Evolutionary conservation across 2,329 filamentous ascomycete genomes (phyloP), one percentile per base, ranked within the genome.

Genomic region (Stromatinia cepivora): DNA sequence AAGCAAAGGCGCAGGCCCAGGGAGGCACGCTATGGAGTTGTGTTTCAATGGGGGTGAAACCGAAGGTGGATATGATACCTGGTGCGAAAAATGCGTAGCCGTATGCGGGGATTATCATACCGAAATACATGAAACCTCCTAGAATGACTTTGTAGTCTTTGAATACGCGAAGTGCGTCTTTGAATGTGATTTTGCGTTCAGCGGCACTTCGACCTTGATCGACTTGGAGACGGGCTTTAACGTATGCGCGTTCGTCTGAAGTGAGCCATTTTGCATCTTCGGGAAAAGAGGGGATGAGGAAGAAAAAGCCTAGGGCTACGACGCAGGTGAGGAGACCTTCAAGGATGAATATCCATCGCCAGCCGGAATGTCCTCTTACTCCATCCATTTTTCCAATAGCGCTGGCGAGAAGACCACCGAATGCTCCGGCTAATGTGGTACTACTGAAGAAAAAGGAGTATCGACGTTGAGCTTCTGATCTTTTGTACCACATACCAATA

Each of bases 391-490:
- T 92, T n/a, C 92, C 92, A 72, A 97, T 96, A 0, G 90, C 94
- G 1, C 88, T 90, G 0, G 94, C 94, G 6, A 97, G 84, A 1
- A 97, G 85, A 2, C 93, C 93, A 56, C 92, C 93, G 75, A 97
- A 97, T 0, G 93, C 92, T 45, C 92, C 92, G 1, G 92, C 92
- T 4, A 94, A 82, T 0, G 90, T 91, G 0, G 92, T 94, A 39
- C 86, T 92, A 76, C 87, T 89, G 83, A 98, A 98, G 84, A 98
- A 98, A 83, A 98, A 94, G 22, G 90, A 92, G 81, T 94, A 97
- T 42, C 95, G 89, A 76, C 93, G 92, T 80, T 98, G 94, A 2
- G 94, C 93, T 81, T 98, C 95, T 57, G 84, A 84, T 70, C 94
- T 88, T 70, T 90, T 89, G 76, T 98, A 99, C 93, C 92, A 96